Percentiles rank a stretch among this genome's conserved stretches.
Evolutionary conservation across 176 grass and related monocot species (phyloP).

Genomic region (Elaeis guineensis): DNA sequence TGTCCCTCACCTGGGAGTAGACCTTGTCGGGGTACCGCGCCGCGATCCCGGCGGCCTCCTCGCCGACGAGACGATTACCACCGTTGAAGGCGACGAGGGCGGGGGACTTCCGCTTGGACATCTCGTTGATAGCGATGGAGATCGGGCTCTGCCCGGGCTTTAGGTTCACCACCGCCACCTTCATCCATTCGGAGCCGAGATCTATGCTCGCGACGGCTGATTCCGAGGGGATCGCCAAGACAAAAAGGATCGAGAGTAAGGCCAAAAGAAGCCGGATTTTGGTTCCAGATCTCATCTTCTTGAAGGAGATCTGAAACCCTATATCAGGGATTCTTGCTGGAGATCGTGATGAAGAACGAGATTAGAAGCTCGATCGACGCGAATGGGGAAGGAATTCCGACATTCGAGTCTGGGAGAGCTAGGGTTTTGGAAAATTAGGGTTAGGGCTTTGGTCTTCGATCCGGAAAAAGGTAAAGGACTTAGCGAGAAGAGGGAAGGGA

Average conservation of each 20-base stretch:
- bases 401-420: too few relatives aligned
- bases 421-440: slow-evolving; percentile 17
- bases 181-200: slow-evolving; percentile 94
- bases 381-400: slow-evolving; percentile 17
- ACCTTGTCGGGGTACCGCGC: slow-evolving; percentile 86
- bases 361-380: slow-evolving; percentile 15
- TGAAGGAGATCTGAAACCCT: not conserved
- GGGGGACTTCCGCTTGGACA: slow-evolving; percentile 99
- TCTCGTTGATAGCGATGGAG: slow-evolving; percentile 88
- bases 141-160: slow-evolving; percentile 71
- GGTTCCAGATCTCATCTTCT: not conserved
- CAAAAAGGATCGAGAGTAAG: slow-evolving; percentile 4
- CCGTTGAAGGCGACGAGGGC: slow-evolving; percentile 59
- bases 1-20: slow-evolving; percentile 70
- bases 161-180: slow-evolving; percentile 85
- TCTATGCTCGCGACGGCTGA: slow-evolving; percentile 94
- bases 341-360: not conserved
- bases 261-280: not conserved
- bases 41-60: slow-evolving; percentile 83
- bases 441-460: slow-evolving; percentile 41
- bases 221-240: slow-evolving; percentile 17
- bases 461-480: slow-evolving; percentile 1
- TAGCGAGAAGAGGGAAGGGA: not conserved
- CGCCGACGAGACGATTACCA: slow-evolving; percentile 71
- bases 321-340: not conserved